A percentile compares a stretch with the other conserved stretches of the same genome.
phyloP scores from a whole-genome alignment of 1,139 yeast species.

The Suhomyces bokatorum region DNA sequence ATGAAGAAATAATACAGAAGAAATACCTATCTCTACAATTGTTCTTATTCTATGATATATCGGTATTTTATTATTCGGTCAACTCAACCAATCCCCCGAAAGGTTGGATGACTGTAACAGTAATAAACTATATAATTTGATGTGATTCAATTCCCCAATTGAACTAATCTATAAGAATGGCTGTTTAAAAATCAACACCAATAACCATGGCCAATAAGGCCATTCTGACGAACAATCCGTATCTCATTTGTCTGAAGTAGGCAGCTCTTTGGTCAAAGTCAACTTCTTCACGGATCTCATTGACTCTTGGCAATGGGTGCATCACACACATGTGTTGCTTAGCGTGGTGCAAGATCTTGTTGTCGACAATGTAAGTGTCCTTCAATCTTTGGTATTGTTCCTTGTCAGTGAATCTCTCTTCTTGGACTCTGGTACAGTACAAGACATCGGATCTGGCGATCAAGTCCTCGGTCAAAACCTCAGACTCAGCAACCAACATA shows the following conservation, averaged over 20 bases:
- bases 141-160: constrained; percentile 16
- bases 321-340: constrained; percentile 98
- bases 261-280: constrained; percentile 99
- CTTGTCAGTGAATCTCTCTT: constrained; percentile 83
- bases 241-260: constrained; percentile 98
- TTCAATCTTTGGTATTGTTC: constrained; percentile 84
- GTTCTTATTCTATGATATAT: neutral
- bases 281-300: constrained; percentile 95
- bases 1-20: no score
- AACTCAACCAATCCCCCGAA: constrained; percentile 17
- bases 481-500: constrained; percentile 72
- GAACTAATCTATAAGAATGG: constrained; percentile 6
- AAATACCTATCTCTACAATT: no score
- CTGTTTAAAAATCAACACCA: constrained; percentile 64
- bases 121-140: constrained; percentile 2
- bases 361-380: constrained; percentile 90
- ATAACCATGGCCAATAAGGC: constrained; percentile 96
- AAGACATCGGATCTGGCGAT: constrained; percentile 89
- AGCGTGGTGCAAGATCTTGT: constrained; percentile 85
- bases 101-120: constrained; percentile 5
- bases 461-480: constrained; percentile 76
- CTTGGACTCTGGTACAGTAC: constrained; percentile 97
- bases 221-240: constrained; percentile 98
- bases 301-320: constrained; percentile 98
- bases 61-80: constrained; percentile 4